These are phyloP conservation scores for Adansonia madagascariensis DNA, from an alignment of 441 rosid species.

Conservation along the genomic window DNA sequence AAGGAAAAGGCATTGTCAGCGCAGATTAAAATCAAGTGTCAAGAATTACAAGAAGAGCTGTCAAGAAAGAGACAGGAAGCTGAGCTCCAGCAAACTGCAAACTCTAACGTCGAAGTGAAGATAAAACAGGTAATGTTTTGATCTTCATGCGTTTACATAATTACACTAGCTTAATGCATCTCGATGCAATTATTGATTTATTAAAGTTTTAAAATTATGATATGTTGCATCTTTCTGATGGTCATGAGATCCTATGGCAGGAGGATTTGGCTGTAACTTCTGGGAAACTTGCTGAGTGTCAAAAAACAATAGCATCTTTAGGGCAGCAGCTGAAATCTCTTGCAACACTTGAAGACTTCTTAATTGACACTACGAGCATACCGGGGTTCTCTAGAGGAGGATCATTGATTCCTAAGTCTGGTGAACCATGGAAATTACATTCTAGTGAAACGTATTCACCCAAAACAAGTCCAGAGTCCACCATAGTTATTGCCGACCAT, in stretches of 20 bases:
- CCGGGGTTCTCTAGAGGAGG: constrained; percentile 45
- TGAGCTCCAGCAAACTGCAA: constrained; percentile 46
- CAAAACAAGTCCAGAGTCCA: constrained; percentile 41
- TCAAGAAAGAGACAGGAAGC: constrained; percentile 41
- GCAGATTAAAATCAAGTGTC: constrained; percentile 54
- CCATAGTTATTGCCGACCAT: constrained; percentile 34
- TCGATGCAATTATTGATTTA: not conserved
- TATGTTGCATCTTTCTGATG: not conserved
- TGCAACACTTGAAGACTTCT: constrained; percentile 91
- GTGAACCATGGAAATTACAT: constrained; percentile 60
- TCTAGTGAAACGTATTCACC: constrained; percentile 50
- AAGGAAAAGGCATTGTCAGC: constrained; percentile 53
- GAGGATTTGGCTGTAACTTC: constrained; percentile 80
- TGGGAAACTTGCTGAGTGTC: constrained; percentile 85
- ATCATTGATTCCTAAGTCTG: constrained; percentile 33
- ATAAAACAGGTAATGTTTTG: constrained; percentile 65
- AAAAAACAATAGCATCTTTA: constrained; percentile 83
- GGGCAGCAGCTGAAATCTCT: constrained; percentile 85
- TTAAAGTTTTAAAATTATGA: not conserved
- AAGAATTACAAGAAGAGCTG: constrained; percentile 54
- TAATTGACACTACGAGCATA: constrained; percentile 65
- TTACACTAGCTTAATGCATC: not conserved
- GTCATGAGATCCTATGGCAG: constrained; percentile 36
- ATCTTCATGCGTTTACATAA: not conserved
- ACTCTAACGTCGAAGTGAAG: constrained; percentile 51